Evolutionary conservation across 805 yeast genomes (phyloP).

Genomic region (Saturnispora galanensis): DNA sequence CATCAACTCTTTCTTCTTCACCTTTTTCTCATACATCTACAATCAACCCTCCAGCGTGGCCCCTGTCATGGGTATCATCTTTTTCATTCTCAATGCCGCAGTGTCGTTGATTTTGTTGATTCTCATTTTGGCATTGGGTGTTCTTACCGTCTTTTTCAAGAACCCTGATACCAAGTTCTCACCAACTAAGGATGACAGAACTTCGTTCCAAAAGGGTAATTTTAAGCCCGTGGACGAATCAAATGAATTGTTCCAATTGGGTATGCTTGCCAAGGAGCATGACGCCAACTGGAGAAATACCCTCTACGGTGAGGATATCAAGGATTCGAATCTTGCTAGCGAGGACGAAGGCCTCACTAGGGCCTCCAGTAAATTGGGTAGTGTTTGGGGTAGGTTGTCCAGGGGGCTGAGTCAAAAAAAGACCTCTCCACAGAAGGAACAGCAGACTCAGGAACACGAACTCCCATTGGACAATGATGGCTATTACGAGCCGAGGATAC

Average conservation of each 20-base stretch:
- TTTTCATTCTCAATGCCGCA: conserved; percentile 82
- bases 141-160: conserved; percentile 57
- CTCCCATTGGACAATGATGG: background rate
- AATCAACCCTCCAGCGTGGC: conserved; percentile 70
- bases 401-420: conserved; percentile 4
- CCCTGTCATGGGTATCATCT: conserved; percentile 87
- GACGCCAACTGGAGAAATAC: conserved; percentile 64
- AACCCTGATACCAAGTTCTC: conserved; percentile 85
- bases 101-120: conserved; percentile 68
- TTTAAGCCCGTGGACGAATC: conserved; percentile 12
- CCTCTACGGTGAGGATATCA: conserved; percentile 34
- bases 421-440: background rate
- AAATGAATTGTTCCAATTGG: conserved; percentile 59
- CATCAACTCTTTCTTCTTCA: conserved; percentile 72
- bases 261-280: conserved; percentile 76
- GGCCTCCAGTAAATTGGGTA: conserved; percentile 2
- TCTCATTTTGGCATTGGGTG: conserved; percentile 55
- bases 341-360: conserved; percentile 1
- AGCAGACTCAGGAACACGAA: background rate
- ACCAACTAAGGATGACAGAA: conserved; percentile 86
- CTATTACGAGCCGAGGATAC: background rate
- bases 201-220: conserved; percentile 60
- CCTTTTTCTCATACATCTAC: conserved; percentile 78
- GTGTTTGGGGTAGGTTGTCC: conserved; percentile 5
- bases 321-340: background rate